Base-by-base conservation (phyloP, 345 rosid species). In the Nasturtium officinale region DNA sequence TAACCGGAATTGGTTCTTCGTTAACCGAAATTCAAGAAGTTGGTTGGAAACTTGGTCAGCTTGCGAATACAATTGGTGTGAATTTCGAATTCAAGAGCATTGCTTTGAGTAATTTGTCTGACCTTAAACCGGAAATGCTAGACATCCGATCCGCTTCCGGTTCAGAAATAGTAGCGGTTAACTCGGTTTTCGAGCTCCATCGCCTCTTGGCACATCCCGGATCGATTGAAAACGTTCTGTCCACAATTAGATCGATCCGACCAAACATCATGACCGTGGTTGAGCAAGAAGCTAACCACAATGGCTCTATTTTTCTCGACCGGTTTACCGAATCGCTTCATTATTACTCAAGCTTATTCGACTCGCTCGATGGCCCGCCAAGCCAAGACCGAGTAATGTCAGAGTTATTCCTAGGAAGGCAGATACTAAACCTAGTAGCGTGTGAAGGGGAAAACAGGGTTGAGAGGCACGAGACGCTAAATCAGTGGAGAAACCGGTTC, bases 231-330 rank as follows among this genome's bases (percentile, higher is more conserved):
- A 87, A 89, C 58, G 81, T 89, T 10, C 63, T 92, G 0, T 64
- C 77, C 0, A 78, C 82, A 12, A 82, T 92, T 59, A 83, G 75
- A 54, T 84, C 83, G 2, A 82, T 89, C 87, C 77, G 77, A 32
- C 98, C 98, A n/a, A 76, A 87, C 30, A 93, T 93, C 26, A 65
- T 93, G 6, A 93, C 98, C 6, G 35, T 90, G 1, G 96, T 86
- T 3, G 98, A 93, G 76, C 98, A 90, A 67, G 98, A 93, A 78
- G 93, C 94, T 0, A 85, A 86, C 83, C 98, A 93, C 82, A 93
- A 90, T 51, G 86, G 96, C 1, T 74, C 84, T 63, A 73, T 72
- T 33, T 93, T 93, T 67, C 46, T 85, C 8, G 92, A 90, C 83
- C 83, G 98, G 78, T 93, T 93, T 75, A 93, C 85, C 0, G 92